These are phyloP conservation scores for Microbotryum silenes-acaulis DNA, from an alignment of 1,284 basidiomycete genomes.

Conservation along the genomic window DNA sequence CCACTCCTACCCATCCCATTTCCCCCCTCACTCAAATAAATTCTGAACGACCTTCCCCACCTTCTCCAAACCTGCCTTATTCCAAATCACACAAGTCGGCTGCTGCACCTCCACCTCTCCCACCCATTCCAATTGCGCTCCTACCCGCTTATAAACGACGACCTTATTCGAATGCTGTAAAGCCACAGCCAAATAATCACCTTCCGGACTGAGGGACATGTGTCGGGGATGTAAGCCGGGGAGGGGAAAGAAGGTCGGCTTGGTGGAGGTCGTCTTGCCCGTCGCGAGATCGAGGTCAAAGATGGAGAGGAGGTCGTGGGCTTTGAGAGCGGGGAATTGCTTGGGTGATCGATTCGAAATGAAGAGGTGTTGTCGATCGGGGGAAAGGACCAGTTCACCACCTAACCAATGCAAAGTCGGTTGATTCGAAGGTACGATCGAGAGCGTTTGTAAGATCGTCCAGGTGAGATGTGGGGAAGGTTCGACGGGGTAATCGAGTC, in stretches of 20 bases:
- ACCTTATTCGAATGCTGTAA: constrained; percentile 23
- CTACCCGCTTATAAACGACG: constrained; percentile 9
- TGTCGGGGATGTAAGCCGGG: constrained; percentile 18
- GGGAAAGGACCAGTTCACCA: constrained; percentile 19
- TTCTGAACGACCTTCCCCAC: neutral
- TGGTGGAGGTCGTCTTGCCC: neutral
- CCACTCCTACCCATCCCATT: too few relatives aligned
- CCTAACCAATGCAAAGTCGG: constrained; percentile 12
- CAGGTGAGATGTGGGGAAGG: neutral
- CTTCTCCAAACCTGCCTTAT: neutral
- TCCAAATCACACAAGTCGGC: constrained; percentile 19
- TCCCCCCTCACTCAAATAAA: too few relatives aligned
- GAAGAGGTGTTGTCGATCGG: constrained; percentile 11
- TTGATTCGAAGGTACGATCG: constrained; percentile 13
- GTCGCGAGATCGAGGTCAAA: constrained; percentile 11
- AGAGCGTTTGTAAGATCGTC: constrained; percentile 5
- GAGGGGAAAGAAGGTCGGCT: constrained; percentile 1
- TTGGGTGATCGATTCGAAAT: constrained; percentile 25
- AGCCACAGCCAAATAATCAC: constrained; percentile 15
- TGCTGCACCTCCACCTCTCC: constrained; percentile 15
- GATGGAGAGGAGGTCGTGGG: constrained; percentile 18
- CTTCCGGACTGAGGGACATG: constrained; percentile 12
- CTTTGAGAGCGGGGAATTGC: constrained; percentile 6
- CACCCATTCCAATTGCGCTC: constrained; percentile 7
- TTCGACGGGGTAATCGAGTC: constrained; percentile 9